phyloP scores from a whole-genome alignment of 2,329 filamentous ascomycete genomes.

The Cytospora chrysosperma region DNA sequence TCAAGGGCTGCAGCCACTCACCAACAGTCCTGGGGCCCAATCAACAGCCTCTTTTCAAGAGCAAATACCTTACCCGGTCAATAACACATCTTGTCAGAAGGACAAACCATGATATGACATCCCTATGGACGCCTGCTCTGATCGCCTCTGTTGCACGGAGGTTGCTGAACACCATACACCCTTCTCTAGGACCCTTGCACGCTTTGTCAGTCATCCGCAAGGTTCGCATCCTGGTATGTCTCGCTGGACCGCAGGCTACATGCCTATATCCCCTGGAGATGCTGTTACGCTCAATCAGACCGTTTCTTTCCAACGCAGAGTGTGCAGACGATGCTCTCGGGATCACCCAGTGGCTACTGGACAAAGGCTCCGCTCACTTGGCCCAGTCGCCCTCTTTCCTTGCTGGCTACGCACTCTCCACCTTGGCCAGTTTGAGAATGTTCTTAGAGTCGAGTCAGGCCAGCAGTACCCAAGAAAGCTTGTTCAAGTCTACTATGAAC shows the following conservation, averaged over 20 bases:
- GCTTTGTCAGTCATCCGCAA: constrained; percentile 85
- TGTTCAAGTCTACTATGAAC: constrained; percentile 73
- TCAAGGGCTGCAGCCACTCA: constrained; percentile 68
- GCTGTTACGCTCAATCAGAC: constrained; percentile 76
- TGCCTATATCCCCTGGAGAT: constrained; percentile 85
- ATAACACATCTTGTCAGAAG: constrained; percentile 75
- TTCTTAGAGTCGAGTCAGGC: constrained; percentile 74
- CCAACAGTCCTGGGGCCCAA: constrained; percentile 65
- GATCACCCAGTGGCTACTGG: constrained; percentile 79
- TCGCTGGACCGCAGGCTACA: constrained; percentile 72
- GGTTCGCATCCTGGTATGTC: constrained; percentile 74
- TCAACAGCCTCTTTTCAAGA: constrained; percentile 84
- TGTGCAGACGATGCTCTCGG: constrained; percentile 91
- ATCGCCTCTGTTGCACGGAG: constrained; percentile 73
- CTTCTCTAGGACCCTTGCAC: constrained; percentile 81
- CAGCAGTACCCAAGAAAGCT: constrained; percentile 80
- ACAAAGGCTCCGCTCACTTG: constrained; percentile 65
- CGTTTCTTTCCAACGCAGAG: constrained; percentile 77
- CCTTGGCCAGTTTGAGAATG: constrained; percentile 72
- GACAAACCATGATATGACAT: constrained; percentile 59
- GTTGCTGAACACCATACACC: constrained; percentile 77
- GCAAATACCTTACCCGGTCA: constrained; percentile 72
- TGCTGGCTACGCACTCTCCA: constrained; percentile 76
- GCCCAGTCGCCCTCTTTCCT: constrained; percentile 69
- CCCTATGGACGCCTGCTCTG: constrained; percentile 73